These are phyloP conservation scores for Irpex sp. DNA, from an alignment of 1,284 basidiomycete species.

Conservation along the genomic window DNA sequence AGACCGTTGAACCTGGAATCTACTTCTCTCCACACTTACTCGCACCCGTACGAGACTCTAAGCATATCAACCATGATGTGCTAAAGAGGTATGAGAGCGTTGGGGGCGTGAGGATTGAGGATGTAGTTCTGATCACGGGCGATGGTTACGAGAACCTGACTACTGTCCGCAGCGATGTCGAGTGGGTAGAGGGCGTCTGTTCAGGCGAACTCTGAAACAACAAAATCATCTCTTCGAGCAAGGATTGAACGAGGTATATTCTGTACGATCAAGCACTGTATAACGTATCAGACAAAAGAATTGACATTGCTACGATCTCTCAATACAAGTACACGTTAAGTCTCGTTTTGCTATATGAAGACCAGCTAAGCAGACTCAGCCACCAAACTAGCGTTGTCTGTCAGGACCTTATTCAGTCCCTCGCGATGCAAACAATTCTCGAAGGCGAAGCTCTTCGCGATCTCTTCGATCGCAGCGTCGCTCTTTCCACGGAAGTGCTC, in stretches of 20 bases:
- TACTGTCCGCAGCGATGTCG: conserved; percentile 72
- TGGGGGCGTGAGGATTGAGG: conserved; percentile 89
- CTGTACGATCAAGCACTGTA: background rate
- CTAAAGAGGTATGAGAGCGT: conserved; percentile 73
- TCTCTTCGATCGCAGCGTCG: conserved; percentile 51
- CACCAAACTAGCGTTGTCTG: conserved; percentile 28
- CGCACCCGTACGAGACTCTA: conserved; percentile 61
- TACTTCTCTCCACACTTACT: conserved; percentile 84
- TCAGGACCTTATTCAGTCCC: conserved; percentile 45
- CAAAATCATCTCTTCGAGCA: background rate
- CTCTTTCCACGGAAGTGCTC: conserved; percentile 55
- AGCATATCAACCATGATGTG: conserved; percentile 68
- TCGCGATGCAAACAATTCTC: conserved; percentile 51
- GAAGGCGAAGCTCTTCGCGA: conserved; percentile 61
- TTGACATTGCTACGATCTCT: background rate
- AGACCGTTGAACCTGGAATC: conserved; percentile 87
- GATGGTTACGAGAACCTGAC: conserved; percentile 76
- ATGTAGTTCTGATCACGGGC: conserved; percentile 74
- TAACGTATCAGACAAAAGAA: background rate
- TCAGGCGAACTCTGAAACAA: conserved; percentile 47
- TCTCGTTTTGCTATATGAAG: background rate
- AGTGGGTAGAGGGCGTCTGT: conserved; percentile 77
- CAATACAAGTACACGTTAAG: background rate
- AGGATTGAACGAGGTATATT: background rate
- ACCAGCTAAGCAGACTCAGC: background rate